A percentile compares a stretch with the other conserved stretches of the same genome.
These are phyloP conservation scores for Chaetomium tenue DNA, from an alignment of 495 filamentous ascomycete genomes.

Conservation along the genomic window DNA sequence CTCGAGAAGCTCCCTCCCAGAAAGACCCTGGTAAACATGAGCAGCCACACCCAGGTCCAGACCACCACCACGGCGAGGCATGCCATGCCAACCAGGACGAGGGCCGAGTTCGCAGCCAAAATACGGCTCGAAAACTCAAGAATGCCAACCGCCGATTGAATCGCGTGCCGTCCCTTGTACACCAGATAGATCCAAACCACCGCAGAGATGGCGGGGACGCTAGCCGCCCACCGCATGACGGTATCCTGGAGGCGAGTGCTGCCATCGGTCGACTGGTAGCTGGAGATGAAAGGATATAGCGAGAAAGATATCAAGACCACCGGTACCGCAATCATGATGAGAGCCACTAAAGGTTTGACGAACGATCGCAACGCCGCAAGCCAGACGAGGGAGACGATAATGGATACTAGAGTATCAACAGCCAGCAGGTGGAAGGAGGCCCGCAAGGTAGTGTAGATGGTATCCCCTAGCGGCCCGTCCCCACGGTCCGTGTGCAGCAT, in stretches of 20 bases:
- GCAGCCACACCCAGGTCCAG: conserved; percentile 95
- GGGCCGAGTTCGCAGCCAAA: conserved; percentile 75
- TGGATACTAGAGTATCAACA: conserved; percentile 83
- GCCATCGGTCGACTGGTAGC: conserved; percentile 70
- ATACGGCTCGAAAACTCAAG: conserved; percentile 90
- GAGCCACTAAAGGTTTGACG: conserved; percentile 72
- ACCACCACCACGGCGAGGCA: conserved; percentile 71
- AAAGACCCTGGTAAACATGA: conserved; percentile 95
- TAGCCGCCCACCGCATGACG: conserved; percentile 82
- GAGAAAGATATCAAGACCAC: conserved; percentile 82
- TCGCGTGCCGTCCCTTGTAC: conserved; percentile 71
- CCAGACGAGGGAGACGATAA: conserved; percentile 87
- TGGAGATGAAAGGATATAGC: conserved; percentile 86
- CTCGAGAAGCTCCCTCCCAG: conserved; percentile 74
- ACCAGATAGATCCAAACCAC: conserved; percentile 79
- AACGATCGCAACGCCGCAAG: conserved; percentile 82
- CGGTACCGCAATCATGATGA: conserved; percentile 80
- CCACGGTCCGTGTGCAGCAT: conserved; percentile 77
- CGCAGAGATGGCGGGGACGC: conserved; percentile 70
- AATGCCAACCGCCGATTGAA: conserved; percentile 77
- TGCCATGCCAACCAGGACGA: conserved; percentile 77
- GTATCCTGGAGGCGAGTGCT: conserved; percentile 76
- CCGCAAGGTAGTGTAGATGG: conserved; percentile 86
- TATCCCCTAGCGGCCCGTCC: conserved; percentile 63
- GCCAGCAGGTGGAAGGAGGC: conserved; percentile 85